Conservation (phyloP, 805 yeast genomes). For the Brettanomyces bruxellensis region DNA sequence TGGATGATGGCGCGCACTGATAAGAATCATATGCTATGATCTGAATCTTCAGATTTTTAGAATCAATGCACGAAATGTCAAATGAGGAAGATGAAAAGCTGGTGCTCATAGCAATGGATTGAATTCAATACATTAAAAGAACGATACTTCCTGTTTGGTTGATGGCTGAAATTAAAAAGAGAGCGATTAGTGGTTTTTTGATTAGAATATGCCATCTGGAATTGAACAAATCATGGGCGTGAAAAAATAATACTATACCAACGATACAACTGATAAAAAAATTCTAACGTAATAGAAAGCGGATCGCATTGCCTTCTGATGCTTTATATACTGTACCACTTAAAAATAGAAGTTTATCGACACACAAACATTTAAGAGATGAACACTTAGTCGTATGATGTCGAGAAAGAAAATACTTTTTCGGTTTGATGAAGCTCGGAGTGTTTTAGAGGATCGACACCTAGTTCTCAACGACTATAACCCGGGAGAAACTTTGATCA, state of each 20-base stretch:
- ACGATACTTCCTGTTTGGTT: no score
- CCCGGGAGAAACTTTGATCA: constrained; percentile 10
- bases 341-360: no score
- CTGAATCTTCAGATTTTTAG: constrained; percentile 37
- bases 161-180: no score
- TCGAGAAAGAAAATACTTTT: not conserved
- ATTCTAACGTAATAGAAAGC: no score
- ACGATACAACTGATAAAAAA: no score
- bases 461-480: not conserved
- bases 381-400: not conserved
- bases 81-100: constrained; percentile 3
- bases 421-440: not conserved
- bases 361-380: no score
- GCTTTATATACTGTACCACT: no score
- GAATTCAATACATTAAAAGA: not conserved
- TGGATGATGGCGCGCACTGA: constrained; percentile 40
- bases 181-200: no score
- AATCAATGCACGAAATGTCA: constrained; percentile 3
- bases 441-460: not conserved
- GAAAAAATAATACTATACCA: no score
- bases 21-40: constrained; percentile 61
- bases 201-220: no score
- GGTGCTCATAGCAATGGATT: not conserved
- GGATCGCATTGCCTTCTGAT: no score
- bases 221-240: no score